A percentile compares a stretch with the other conserved stretches of the same genome.
These are phyloP conservation scores for Lizonia empirigonia DNA, from an alignment of 2,329 filamentous ascomycete genomes.

Conservation along the genomic window DNA sequence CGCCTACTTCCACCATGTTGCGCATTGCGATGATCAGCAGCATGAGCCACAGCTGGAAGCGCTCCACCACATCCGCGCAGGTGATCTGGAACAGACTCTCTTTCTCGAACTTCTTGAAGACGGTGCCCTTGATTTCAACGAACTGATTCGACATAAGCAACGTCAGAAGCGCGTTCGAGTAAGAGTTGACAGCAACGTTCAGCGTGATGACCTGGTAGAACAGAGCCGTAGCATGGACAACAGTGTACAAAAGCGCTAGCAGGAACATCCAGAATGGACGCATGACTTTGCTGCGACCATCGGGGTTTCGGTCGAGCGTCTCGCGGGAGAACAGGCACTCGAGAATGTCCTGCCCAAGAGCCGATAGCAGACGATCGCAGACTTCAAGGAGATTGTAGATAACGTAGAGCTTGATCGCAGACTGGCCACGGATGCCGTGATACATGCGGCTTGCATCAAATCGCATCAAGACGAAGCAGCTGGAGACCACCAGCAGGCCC, in stretches of 20 bases:
- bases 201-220: slow-evolving; percentile 98
- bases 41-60: slow-evolving; percentile 98
- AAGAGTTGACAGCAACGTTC: slow-evolving; percentile 98
- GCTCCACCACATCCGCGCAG: slow-evolving; percentile 94
- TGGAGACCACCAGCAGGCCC: slow-evolving; percentile 84
- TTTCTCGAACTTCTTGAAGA: slow-evolving; percentile 99
- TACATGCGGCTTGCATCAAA: slow-evolving; percentile 98
- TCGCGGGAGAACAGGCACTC: slow-evolving; percentile 95
- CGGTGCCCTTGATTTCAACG: slow-evolving; percentile 96
- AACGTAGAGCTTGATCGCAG: slow-evolving; percentile 96
- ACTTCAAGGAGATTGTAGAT: slow-evolving; percentile 98
- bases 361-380: slow-evolving; percentile 85
- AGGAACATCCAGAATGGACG: slow-evolving; percentile 90
- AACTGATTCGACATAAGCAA: slow-evolving; percentile 96
- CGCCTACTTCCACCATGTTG: slow-evolving; percentile 94
- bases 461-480: slow-evolving; percentile 82
- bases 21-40: slow-evolving; percentile 93
- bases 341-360: slow-evolving; percentile 92
- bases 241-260: slow-evolving; percentile 84
- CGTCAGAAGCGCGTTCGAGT: slow-evolving; percentile 92
- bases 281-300: slow-evolving; percentile 88
- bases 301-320: slow-evolving; percentile 82
- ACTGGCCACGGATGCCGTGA: slow-evolving; percentile 93
- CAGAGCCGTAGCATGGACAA: slow-evolving; percentile 81
- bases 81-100: slow-evolving; percentile 97